A percentile compares a stretch with the other conserved stretches of the same genome.
Evolutionary conservation across 108 stramenopile genomes (phyloP).

Genomic region (Cyclotella baltica): DNA sequence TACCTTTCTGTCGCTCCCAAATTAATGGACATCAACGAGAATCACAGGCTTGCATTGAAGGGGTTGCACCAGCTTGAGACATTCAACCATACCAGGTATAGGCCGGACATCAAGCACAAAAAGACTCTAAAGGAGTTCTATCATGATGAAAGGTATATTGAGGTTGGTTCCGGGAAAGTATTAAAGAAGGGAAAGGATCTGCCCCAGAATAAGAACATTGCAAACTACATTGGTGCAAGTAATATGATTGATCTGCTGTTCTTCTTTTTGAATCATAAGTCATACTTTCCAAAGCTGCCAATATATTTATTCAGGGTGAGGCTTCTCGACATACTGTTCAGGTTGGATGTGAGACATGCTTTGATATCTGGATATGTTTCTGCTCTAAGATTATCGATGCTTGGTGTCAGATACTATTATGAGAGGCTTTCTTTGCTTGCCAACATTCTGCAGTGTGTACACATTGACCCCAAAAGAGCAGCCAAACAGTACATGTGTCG

Average conservation of each 20-base stretch:
- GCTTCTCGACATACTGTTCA: neutral
- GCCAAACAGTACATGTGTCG: neutral
- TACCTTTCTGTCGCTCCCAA: too few species aligned
- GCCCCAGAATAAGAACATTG: too few species aligned
- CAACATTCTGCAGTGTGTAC: neutral
- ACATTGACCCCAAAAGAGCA: neutral
- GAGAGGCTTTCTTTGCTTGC: neutral
- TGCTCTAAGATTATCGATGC: neutral
- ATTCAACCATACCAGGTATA: too few species aligned
- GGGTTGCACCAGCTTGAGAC: too few species aligned
- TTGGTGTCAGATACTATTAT: neutral
- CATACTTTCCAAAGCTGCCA: neutral
- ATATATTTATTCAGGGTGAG: neutral
- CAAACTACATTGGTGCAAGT: too few species aligned
- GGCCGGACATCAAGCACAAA: too few species aligned
- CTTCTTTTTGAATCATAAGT: neutral
- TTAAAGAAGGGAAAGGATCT: too few species aligned
- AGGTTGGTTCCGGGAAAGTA: too few species aligned
- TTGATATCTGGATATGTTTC: neutral
- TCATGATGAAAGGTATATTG: too few species aligned
- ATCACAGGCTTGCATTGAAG: too few species aligned
- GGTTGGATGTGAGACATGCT: neutral
- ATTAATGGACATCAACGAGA: too few species aligned
- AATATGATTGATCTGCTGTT: neutral
- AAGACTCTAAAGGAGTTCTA: too few species aligned